Evolutionary conservation across 2,329 filamentous ascomycete genomes (phyloP).

Genomic region (Claviceps sp.): DNA sequence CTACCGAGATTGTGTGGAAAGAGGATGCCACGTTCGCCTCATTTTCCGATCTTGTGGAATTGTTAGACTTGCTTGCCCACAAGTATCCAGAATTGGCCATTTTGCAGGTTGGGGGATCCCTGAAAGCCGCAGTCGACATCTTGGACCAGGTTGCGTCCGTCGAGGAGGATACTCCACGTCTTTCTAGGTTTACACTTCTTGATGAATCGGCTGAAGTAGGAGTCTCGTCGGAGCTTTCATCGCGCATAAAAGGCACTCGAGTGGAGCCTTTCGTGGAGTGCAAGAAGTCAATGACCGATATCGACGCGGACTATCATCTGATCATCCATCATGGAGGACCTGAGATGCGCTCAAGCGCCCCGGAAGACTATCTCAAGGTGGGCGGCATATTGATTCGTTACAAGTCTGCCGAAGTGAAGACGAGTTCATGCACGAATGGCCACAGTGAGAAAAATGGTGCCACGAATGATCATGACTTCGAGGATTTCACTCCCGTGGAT

Average conservation of each 20-base stretch:
- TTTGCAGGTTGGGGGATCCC: constrained; percentile 23
- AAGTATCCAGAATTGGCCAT: constrained; percentile 25
- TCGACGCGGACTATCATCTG: constrained; percentile 19
- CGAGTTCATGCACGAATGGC: not conserved
- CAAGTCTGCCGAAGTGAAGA: not conserved
- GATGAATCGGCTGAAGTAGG: constrained; percentile 8
- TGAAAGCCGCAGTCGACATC: constrained; percentile 10
- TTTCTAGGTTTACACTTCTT: constrained; percentile 22
- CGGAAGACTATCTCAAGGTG: constrained; percentile 14
- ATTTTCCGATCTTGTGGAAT: constrained; percentile 10
- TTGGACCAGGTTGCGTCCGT: constrained; percentile 14
- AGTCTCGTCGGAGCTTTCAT: constrained; percentile 2
- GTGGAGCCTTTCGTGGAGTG: constrained; percentile 17
- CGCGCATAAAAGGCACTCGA: constrained; percentile 6
- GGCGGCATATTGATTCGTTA: constrained; percentile 16
- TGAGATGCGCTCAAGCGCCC: constrained; percentile 5
- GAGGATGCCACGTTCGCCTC: constrained; percentile 19
- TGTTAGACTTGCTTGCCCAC: constrained; percentile 23
- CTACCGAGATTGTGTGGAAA: constrained; percentile 35
- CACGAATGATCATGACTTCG: not conserved
- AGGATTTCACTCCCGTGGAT: not conserved
- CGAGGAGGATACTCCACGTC: constrained; percentile 15
- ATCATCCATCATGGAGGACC: constrained; percentile 15
- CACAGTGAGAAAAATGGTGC: not conserved
- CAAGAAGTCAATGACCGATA: constrained; percentile 11